These are phyloP conservation scores for Apostasia ramifera DNA, from an alignment of 106 monocot genomes.

Conservation along the genomic window DNA sequence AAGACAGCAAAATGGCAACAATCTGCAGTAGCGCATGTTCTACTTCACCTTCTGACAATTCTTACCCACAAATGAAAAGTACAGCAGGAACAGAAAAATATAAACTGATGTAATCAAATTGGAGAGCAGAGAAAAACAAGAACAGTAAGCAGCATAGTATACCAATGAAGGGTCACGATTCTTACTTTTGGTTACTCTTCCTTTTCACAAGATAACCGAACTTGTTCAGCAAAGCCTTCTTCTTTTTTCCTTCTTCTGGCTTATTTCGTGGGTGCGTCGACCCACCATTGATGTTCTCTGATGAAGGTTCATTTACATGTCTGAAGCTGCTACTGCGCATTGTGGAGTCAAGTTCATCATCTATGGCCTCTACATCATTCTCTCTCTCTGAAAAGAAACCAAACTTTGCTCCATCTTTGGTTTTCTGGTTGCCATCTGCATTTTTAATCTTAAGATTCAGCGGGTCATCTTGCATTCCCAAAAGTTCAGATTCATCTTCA, in stretches of 20 bases:
- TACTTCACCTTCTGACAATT: too few relatives aligned
- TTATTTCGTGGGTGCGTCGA: conserved; percentile 14
- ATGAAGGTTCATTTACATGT: conserved; percentile 20
- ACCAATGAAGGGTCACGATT: background rate
- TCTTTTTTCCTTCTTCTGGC: conserved; percentile 37
- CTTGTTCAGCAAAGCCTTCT: conserved; percentile 42
- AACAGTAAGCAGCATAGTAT: background rate
- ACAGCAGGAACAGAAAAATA: too few relatives aligned
- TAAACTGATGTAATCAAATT: too few relatives aligned
- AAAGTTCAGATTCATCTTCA: background rate
- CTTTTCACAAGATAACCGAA: conserved; percentile 43
- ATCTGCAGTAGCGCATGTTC: too few relatives aligned
- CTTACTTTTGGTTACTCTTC: conserved; percentile 30
- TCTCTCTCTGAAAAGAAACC: conserved; percentile 30
- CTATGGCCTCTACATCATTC: conserved; percentile 27
- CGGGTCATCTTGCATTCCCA: conserved; percentile 6
- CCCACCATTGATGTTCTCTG: conserved; percentile 18
- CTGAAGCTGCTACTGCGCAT: conserved; percentile 27
- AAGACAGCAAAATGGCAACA: too few relatives aligned
- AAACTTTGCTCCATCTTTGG: conserved; percentile 10
- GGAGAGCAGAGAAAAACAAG: too few relatives aligned
- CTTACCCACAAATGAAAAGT: too few relatives aligned
- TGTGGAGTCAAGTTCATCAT: conserved; percentile 30
- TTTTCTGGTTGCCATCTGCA: conserved; percentile 8
- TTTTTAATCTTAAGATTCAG: conserved; percentile 21